A percentile compares a stretch with the other conserved stretches of the same genome.
These are phyloP conservation scores for Talaromyces sp. DNA, from an alignment of 2,329 filamentous ascomycete species.

Conservation along the genomic window DNA sequence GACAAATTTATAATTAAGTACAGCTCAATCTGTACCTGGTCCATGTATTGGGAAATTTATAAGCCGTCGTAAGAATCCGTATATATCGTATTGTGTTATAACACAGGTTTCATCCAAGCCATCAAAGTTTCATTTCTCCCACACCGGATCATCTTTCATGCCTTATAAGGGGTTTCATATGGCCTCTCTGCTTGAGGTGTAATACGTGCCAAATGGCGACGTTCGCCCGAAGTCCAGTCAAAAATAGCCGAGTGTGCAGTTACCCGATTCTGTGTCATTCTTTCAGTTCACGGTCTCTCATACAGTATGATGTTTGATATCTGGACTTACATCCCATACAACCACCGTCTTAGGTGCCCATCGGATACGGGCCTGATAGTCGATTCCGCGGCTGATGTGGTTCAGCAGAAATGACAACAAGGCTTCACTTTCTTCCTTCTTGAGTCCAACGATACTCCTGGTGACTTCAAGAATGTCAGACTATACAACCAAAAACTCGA, in stretches of 20 bases:
- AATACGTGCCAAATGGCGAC: constrained; percentile 30
- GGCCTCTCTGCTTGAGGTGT: constrained; percentile 28
- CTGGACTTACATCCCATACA: constrained; percentile 36
- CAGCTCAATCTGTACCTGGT: no score
- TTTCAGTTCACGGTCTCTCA: constrained; percentile 26
- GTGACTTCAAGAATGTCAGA: constrained; percentile 4
- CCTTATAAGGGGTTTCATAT: constrained; percentile 14
- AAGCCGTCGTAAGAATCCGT: no score
- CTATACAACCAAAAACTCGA: neutral
- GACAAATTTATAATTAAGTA: no score
- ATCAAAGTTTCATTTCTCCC: neutral
- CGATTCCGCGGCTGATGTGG: constrained; percentile 14
- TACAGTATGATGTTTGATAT: constrained; percentile 13
- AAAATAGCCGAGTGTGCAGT: constrained; percentile 37
- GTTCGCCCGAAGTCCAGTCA: constrained; percentile 27
- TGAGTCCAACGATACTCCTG: constrained; percentile 40
- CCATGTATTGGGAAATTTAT: no score
- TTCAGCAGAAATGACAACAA: constrained; percentile 39
- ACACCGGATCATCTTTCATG: neutral
- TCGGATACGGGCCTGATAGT: constrained; percentile 27
- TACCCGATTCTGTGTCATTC: constrained; percentile 36
- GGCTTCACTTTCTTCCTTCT: constrained; percentile 42
- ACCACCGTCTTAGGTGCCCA: constrained; percentile 29
- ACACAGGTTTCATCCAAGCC: neutral
- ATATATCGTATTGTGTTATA: no score